phyloP scores from a whole-genome alignment of 2,329 filamentous ascomycete genomes.

The Colletotrichum orbiculare region DNA sequence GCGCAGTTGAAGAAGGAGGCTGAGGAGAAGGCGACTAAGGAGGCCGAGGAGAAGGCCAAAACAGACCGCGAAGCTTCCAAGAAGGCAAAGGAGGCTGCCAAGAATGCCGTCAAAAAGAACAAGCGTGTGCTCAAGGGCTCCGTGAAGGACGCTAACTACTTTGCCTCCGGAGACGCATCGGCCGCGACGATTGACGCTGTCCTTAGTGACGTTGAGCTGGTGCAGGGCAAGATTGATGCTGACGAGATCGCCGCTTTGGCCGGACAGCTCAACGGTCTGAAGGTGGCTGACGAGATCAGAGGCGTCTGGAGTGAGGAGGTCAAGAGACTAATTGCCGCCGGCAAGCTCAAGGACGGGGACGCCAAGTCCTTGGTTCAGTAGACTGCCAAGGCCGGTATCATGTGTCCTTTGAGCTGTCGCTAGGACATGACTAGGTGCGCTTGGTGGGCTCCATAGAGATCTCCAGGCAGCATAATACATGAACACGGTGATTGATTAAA shows the following conservation, averaged over 20 bases:
- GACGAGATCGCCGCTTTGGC: conserved; percentile 91
- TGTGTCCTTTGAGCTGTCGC: no score
- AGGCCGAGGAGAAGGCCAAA: conserved; percentile 90
- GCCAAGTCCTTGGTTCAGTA: conserved; percentile 70
- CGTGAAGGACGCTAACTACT: conserved; percentile 99
- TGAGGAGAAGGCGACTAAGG: conserved; percentile 81
- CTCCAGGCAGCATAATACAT: no score
- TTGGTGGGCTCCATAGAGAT: no score
- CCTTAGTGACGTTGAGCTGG: conserved; percentile 84
- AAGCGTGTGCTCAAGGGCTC: conserved; percentile 95
- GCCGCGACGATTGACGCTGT: conserved; percentile 83
- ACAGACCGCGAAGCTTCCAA: conserved; percentile 83
- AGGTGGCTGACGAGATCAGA: conserved; percentile 88
- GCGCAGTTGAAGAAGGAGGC: conserved; percentile 85
- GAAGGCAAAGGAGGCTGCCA: conserved; percentile 98
- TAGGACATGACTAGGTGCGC: no score
- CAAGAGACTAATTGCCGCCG: conserved; percentile 79
- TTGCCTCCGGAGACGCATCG: conserved; percentile 77
- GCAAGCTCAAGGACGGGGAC: conserved; percentile 89
- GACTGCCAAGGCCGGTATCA: not conserved
- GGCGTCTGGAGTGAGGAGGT: conserved; percentile 82
- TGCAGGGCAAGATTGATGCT: conserved; percentile 88
- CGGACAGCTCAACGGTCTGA: conserved; percentile 81
- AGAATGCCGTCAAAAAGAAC: conserved; percentile 99
- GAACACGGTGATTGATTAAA: no score